Evolutionary conservation across 148 eudicot species (phyloP), one percentile per base, ranked within the genome.

Genomic region (Talinum fruticosum): DNA sequence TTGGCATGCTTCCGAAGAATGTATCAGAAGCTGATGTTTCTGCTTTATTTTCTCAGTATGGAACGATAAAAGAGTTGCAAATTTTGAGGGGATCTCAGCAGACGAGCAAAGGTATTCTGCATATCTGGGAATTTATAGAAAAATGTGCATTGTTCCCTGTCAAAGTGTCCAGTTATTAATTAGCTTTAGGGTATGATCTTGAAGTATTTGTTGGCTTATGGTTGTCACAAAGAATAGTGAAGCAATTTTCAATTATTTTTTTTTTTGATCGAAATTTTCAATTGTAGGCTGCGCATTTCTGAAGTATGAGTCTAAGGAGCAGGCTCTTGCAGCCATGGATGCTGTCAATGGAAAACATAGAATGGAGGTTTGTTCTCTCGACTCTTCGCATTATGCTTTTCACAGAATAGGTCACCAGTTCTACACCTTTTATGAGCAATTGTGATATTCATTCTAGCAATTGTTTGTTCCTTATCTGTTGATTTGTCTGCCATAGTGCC

Each of bases 1-100:
- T 96, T 38, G 99, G 99, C 77, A 96, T 96, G 99, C 98, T 96
- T 84, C 99, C 99, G 34, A 96, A 91, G 88, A 96, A 90, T 81
- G 91, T 91, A 24, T 85, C 97, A 15, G 98, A 96, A 74, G 86
- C 87, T 79, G 98, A 96, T 81, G 88, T 93, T 70, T 93, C 98
- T 79, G 87, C 82, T 76, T 82, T 93, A 72, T 96, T 96, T 88
- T 91, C 97, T 81, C 89, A 89, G 86, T 89, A 96, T 84, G 98
- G 99, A 66, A 83, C 84, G 35, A 86, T 93, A 41, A 93, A 88
- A 78, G 99, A 93, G 75, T 79, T 96, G 85, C 99, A 96, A 87
- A 85, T 96, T 83, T 84, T 96, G 77, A 90, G 98, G 79, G 99
- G 99, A 70, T 88, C 98, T 73, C 95, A 89, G 78, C 97, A 90